Conservation (phyloP, 352 stramenopile species). For the Phytophthora podocarpi region DNA sequence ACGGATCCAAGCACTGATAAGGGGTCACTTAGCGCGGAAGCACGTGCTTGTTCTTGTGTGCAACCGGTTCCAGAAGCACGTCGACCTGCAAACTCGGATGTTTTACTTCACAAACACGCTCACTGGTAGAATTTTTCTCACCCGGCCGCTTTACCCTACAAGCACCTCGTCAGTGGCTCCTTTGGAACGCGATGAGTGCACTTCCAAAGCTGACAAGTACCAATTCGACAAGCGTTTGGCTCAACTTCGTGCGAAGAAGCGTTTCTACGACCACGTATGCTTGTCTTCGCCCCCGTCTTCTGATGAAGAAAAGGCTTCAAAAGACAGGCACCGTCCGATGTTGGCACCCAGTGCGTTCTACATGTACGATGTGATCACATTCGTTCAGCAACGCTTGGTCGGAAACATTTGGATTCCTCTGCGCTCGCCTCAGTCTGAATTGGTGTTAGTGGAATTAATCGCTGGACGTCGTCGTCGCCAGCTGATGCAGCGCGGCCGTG, state of each 20-base stretch:
- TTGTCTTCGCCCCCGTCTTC: not conserved
- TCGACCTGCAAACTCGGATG: conserved; percentile 51
- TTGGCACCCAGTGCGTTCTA: conserved; percentile 47
- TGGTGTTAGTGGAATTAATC: conserved; percentile 56
- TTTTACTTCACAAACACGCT: conserved; percentile 67
- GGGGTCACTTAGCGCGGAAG: conserved; percentile 45
- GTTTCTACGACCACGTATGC: conserved; percentile 44
- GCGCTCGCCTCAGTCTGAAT: conserved; percentile 22
- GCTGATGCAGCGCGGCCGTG: conserved; percentile 50
- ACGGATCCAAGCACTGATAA: conserved; percentile 58
- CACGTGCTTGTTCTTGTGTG: conserved; percentile 39
- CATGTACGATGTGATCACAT: conserved; percentile 43
- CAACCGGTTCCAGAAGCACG: conserved; percentile 41
- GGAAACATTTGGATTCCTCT: conserved; percentile 60
- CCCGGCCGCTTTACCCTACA: conserved; percentile 45
- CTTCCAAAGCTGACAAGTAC: conserved; percentile 46
- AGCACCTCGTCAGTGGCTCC: conserved; percentile 37
- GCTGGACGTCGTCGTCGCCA: conserved; percentile 54
- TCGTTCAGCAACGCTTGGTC: conserved; percentile 50
- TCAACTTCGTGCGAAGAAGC: conserved; percentile 49
- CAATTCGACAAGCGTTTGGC: conserved; percentile 45
- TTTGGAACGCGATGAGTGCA: conserved; percentile 54
- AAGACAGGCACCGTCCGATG: conserved; percentile 16
- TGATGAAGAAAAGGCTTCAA: not conserved
- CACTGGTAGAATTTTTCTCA: conserved; percentile 41